Base-by-base conservation (phyloP, 2,329 filamentous ascomycete genomes). In the Drechslerella dactyloides region DNA sequence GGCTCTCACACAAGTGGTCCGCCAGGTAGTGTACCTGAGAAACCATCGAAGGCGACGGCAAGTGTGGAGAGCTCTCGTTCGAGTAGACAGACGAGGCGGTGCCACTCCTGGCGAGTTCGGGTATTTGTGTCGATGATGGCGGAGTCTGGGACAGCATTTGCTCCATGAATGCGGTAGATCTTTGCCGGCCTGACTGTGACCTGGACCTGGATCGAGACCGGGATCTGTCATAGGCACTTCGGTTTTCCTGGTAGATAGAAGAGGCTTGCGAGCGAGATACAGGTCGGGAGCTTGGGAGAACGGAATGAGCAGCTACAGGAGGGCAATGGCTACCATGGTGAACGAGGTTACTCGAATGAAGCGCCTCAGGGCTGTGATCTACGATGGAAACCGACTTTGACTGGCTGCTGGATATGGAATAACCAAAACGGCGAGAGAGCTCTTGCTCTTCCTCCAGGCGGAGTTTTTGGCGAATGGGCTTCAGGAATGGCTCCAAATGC, bases 401-500 rank as follows among this genome's bases (percentile, higher is more conserved):
- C 23, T 62, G 42, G 15, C 24, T 13, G 44, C 35, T 44, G 30
- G 21, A 33, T 17, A 35, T 21, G 13, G 53, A 40, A n/a, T 55
- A 30, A 13, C 55, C 59, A 17, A 63, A 56, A 37, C 37, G 27
- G 13, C 58, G 52, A 19, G 56, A 56, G 23, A 40, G 42, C 24
- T 54, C 37, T 27, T 76, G 76, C 79, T 85, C 84, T 77, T 86
- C 83, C 69, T 75, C 70, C 11, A 55, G 44, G 46, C 69, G 52
- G 44, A 74, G 54, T 15, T 69, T 57, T 48, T 82, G 79, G 73
- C 93, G 90, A 78, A 97, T 90, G 27, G 93, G 93, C 35, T 87
- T 87, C 50, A 99, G 85, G 84, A 97, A 97, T 46, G 86, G 86
- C 76, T 97, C 91, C 44, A 97, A 85, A 80, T 96, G 90, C 75